Conservation (phyloP, 192 early-diverging fungal genomes). For the Podila verticillata region DNA sequence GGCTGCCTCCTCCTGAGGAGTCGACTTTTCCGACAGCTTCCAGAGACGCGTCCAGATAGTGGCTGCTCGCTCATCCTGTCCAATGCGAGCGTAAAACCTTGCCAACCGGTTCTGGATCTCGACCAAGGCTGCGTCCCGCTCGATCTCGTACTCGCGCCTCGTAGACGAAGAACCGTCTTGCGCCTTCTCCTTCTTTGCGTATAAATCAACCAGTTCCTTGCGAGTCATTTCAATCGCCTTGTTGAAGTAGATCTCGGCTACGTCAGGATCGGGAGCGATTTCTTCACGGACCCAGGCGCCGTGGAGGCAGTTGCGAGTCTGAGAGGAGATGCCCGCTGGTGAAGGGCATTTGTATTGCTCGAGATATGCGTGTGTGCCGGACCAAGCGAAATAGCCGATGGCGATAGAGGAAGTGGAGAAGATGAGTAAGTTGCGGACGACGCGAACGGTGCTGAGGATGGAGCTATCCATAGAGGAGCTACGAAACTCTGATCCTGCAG, state of each 20-base stretch:
- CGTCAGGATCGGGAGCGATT: conserved; percentile 48
- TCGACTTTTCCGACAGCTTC: conserved; percentile 22
- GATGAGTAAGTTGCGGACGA: conserved; percentile 35
- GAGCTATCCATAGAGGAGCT: conserved; percentile 3
- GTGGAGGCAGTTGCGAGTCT: conserved; percentile 56
- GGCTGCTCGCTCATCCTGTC: conserved; percentile 35
- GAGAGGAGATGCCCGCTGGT: conserved; percentile 44
- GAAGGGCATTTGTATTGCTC: conserved; percentile 59
- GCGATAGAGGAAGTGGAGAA: conserved; percentile 38
- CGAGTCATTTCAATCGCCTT: conserved; percentile 43
- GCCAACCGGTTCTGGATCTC: conserved; percentile 48
- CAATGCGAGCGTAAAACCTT: conserved; percentile 50
- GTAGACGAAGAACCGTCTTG: too few species aligned
- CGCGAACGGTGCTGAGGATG: conserved; percentile 20
- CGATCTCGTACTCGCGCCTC: conserved; percentile 12
- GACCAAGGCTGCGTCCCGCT: conserved; percentile 46
- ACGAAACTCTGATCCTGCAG: neutral
- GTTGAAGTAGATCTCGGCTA: conserved; percentile 55
- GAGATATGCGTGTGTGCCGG: conserved; percentile 61
- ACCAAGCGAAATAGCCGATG: conserved; percentile 47
- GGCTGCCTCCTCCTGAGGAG: neutral
- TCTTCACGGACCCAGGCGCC: conserved; percentile 68
- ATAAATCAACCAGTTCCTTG: conserved; percentile 30
- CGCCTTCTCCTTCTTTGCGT: conserved; percentile 12
- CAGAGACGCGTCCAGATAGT: conserved; percentile 44